A percentile compares a stretch with the other conserved stretches of the same genome.
Evolutionary conservation across 352 stramenopile species (phyloP).

Genomic region (Phytophthora citrophthora): DNA sequence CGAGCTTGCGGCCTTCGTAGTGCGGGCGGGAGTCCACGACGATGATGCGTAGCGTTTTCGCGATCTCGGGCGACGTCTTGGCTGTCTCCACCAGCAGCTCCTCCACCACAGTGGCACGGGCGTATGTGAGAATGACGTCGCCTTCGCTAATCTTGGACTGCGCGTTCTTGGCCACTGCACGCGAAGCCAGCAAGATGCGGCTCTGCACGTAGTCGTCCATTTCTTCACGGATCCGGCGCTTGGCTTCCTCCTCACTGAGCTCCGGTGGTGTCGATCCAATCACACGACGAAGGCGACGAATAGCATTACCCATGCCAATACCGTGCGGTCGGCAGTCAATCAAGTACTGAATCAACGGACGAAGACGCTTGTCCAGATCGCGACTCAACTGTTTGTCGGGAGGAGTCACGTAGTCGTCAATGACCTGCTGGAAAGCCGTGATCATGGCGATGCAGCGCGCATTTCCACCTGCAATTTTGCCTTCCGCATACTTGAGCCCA

Average conservation of each 20-base stretch:
- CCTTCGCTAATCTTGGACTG: constrained; percentile 89
- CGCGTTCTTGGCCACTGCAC: constrained; percentile 89
- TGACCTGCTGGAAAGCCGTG: constrained; percentile 89
- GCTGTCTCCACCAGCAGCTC: constrained; percentile 73
- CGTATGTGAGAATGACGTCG: constrained; percentile 97
- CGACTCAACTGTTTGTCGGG: constrained; percentile 80
- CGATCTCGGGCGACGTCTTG: constrained; percentile 36
- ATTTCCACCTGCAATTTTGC: constrained; percentile 91
- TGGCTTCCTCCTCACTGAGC: constrained; percentile 86
- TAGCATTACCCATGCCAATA: constrained; percentile 97
- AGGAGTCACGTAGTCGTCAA: constrained; percentile 90
- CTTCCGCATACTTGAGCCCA: constrained; percentile 92
- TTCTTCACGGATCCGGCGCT: constrained; percentile 85
- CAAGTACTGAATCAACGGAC: constrained; percentile 95
- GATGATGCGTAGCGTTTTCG: constrained; percentile 88
- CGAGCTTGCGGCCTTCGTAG: constrained; percentile 85
- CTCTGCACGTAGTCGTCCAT: constrained; percentile 95
- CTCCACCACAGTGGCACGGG: constrained; percentile 92
- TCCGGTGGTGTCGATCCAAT: constrained; percentile 90
- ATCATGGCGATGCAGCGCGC: constrained; percentile 95
- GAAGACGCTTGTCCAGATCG: constrained; percentile 90
- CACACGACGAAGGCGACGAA: constrained; percentile 89
- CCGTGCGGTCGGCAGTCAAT: constrained; percentile 94
- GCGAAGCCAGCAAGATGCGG: constrained; percentile 92
- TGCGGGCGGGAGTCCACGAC: constrained; percentile 94